phyloP scores from a whole-genome alignment of 441 rosid species.

The Biscutella laevigata region DNA sequence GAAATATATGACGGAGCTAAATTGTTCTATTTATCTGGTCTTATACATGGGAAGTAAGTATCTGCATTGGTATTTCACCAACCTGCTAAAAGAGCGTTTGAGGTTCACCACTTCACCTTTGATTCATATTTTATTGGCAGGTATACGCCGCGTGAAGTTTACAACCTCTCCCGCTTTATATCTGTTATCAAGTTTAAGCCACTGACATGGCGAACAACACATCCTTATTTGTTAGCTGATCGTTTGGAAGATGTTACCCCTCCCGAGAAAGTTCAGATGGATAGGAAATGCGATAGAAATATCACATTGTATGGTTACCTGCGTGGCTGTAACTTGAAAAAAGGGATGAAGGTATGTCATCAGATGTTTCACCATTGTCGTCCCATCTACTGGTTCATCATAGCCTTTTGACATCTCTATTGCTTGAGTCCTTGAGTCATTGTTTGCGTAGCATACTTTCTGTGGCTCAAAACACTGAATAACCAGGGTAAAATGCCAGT shows the following conservation, averaged over 20 bases:
- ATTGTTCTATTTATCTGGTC: constrained; percentile 85
- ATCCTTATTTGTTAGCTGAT: constrained; percentile 83
- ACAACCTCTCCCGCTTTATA: constrained; percentile 76
- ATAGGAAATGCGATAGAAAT: constrained; percentile 79
- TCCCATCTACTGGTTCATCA: background rate
- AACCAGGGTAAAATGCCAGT: background rate
- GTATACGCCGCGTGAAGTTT: constrained; percentile 66
- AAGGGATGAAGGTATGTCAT: constrained; percentile 63
- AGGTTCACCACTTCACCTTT: constrained; percentile 10
- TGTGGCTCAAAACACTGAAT: background rate
- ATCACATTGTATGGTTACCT: constrained; percentile 78
- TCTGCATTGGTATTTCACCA: constrained; percentile 1
- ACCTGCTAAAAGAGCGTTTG: background rate
- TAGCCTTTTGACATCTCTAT: background rate
- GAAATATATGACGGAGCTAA: constrained; percentile 88
- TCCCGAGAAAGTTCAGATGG: constrained; percentile 53
- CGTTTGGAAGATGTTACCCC: constrained; percentile 95
- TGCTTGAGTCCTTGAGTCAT: background rate
- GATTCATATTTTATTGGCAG: constrained; percentile 30
- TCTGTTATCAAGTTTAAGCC: constrained; percentile 72
- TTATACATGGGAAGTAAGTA: constrained; percentile 76
- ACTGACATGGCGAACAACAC: constrained; percentile 79
- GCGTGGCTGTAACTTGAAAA: constrained; percentile 91
- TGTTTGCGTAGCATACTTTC: constrained; percentile 3
- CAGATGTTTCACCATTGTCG: constrained; percentile 7